Percentiles rank a stretch among this genome's conserved stretches.
These are phyloP conservation scores for Colletotrichum tanaceti DNA, from an alignment of 2,329 filamentous ascomycete genomes.

Conservation along the genomic window DNA sequence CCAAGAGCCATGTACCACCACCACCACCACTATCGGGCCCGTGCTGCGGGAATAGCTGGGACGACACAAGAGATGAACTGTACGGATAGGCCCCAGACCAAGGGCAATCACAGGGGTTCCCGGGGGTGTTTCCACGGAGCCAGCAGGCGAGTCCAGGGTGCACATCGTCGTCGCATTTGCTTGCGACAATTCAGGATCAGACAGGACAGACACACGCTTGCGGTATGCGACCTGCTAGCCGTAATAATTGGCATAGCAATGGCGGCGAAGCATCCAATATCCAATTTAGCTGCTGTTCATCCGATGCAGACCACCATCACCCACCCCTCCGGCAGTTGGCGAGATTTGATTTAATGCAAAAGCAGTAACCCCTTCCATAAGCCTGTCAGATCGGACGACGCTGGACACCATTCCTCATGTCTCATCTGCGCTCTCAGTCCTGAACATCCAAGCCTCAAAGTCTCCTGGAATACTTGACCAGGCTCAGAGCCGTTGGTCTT, in stretches of 20 bases:
- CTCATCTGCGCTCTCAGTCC: constrained; percentile 19
- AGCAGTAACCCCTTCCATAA: constrained; percentile 32
- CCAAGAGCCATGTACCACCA: neutral
- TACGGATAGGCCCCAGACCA: constrained; percentile 14
- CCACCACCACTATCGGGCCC: constrained; percentile 16
- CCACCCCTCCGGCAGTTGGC: constrained; percentile 26
- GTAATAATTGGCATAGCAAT: neutral
- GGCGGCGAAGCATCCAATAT: neutral
- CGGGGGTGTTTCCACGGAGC: constrained; percentile 5
- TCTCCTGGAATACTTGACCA: neutral
- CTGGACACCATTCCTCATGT: neutral
- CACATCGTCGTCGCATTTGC: neutral
- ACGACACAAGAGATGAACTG: constrained; percentile 10
- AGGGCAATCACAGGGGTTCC: constrained; percentile 11
- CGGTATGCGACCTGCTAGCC: neutral
- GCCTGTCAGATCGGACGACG: constrained; percentile 19
- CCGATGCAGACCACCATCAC: constrained; percentile 25
- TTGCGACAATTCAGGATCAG: neutral
- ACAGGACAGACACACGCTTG: neutral
- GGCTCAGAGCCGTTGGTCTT: neutral
- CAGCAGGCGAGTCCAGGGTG: constrained; percentile 22
- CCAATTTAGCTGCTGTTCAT: constrained; percentile 18
- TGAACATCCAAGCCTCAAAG: constrained; percentile 29
- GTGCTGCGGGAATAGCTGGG: constrained; percentile 20
- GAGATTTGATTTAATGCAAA: constrained; percentile 34